phyloP scores from a whole-genome alignment of 2,329 filamentous ascomycete genomes.

The Beauveria sp. region DNA sequence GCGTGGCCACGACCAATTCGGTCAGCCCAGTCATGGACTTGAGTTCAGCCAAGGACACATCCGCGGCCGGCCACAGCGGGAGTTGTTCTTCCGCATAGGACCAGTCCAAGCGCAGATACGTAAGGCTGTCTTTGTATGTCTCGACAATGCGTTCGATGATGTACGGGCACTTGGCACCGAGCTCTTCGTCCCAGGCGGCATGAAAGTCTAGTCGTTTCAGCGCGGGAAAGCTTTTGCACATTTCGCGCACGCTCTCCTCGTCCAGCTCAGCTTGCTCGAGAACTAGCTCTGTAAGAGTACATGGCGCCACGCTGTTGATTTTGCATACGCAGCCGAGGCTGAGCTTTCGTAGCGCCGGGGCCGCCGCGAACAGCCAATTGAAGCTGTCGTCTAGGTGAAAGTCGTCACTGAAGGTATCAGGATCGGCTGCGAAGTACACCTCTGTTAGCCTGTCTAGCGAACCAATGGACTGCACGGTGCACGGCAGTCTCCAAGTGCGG shows the following conservation, averaged over 20 bases:
- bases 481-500: not conserved
- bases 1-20: not conserved
- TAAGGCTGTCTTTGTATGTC: not conserved
- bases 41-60: not conserved
- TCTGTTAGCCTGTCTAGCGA: not conserved
- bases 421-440: not conserved
- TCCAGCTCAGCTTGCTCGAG: not conserved
- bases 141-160: not conserved
- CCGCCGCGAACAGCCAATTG: not conserved
- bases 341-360: not conserved
- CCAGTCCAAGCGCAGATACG: not conserved
- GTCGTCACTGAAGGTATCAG: no score
- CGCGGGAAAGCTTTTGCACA: not conserved
- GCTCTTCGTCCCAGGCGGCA: no score
- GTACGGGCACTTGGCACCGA: not conserved
- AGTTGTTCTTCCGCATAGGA: fast-evolving
- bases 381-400: not conserved
- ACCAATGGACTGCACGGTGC: not conserved
- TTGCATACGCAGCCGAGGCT: fast-evolving
- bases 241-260: not conserved
- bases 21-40: not conserved
- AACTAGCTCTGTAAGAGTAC: not conserved
- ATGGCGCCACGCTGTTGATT: not conserved
- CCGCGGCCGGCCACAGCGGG: not conserved
- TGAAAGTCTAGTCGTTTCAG: not conserved